phyloP scores from a whole-genome alignment of 192 early-diverging fungal species.

The Entrophospora sp. region DNA sequence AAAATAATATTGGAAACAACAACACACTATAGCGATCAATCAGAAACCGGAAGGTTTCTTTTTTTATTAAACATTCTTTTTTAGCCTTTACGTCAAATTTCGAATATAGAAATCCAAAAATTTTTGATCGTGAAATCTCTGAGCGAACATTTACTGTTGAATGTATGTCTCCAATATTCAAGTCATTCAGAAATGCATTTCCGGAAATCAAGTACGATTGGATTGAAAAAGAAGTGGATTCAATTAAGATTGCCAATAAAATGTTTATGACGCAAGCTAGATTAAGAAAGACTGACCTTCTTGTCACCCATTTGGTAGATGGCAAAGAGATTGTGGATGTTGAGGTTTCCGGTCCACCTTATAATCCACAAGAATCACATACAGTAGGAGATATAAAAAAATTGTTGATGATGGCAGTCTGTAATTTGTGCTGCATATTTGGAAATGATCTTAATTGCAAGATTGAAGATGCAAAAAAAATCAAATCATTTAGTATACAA shows the following conservation, averaged over 20 bases:
- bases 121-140: background rate
- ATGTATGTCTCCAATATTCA: background rate
- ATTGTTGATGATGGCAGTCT: conserved; percentile 2
- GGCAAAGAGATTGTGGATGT: background rate
- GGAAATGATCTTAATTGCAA: background rate
- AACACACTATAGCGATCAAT: background rate
- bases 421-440: background rate
- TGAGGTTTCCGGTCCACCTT: conserved; percentile 1
- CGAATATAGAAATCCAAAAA: background rate
- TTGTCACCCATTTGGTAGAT: background rate
- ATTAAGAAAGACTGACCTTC: background rate
- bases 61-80: background rate
- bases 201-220: background rate
- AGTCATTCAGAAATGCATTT: background rate
- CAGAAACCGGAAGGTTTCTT: background rate
- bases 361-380: background rate
- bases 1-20: background rate
- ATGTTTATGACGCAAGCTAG: background rate
- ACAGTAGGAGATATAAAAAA: conserved; percentile 9
- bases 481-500: conserved; percentile 4
- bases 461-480: background rate
- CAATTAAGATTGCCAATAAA: background rate
- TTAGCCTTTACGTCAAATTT: background rate
- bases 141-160: background rate
- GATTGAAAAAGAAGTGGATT: background rate